Evolutionary conservation across 768 basidiomycete species (phyloP).

Genomic region (Cytidiella melzeri): DNA sequence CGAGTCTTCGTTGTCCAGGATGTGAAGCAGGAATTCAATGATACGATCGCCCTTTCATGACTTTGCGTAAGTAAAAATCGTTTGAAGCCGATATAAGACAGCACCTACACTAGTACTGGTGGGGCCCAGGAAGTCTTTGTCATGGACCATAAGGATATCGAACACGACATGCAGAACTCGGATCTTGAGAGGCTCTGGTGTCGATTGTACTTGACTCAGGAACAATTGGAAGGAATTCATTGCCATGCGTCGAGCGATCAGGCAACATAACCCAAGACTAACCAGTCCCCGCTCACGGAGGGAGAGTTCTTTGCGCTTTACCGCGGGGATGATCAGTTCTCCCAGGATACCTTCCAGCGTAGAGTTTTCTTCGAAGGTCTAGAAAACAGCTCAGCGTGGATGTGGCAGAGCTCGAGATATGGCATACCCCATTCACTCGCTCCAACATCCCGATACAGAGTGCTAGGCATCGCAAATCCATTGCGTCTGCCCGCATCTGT

Average conservation of each 20-base stretch:
- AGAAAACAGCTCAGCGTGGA: slow-evolving; percentile 13
- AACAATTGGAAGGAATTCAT: slow-evolving; percentile 72
- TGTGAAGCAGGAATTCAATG: slow-evolving; percentile 58
- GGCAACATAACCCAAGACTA: slow-evolving; percentile 76
- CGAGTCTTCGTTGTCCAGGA: slow-evolving; percentile 48
- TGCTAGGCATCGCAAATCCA: slow-evolving; percentile 69
- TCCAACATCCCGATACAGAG: slow-evolving; percentile 83
- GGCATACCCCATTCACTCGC: slow-evolving; percentile 73
- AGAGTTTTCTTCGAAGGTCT: slow-evolving; percentile 63
- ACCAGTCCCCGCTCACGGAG: slow-evolving; percentile 78
- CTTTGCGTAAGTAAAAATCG: neutral
- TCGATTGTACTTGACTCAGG: slow-evolving; percentile 60
- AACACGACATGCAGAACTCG: slow-evolving; percentile 77
- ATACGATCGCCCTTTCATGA: slow-evolving; percentile 43
- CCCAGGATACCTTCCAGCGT: slow-evolving; percentile 61
- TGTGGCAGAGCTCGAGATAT: neutral
- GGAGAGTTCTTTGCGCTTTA: slow-evolving; percentile 79
- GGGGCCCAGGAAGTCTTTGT: slow-evolving; percentile 53
- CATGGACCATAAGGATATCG: slow-evolving; percentile 83
- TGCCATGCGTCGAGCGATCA: slow-evolving; percentile 77
- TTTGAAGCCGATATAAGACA: neutral
- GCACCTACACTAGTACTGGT: slow-evolving; percentile 29
- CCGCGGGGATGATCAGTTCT: slow-evolving; percentile 87
- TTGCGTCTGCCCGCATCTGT: slow-evolving; percentile 47
- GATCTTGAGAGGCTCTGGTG: slow-evolving; percentile 59